Evolutionary conservation across 805 yeast species (phyloP).

Genomic region (Blastobotrys parvus): DNA sequence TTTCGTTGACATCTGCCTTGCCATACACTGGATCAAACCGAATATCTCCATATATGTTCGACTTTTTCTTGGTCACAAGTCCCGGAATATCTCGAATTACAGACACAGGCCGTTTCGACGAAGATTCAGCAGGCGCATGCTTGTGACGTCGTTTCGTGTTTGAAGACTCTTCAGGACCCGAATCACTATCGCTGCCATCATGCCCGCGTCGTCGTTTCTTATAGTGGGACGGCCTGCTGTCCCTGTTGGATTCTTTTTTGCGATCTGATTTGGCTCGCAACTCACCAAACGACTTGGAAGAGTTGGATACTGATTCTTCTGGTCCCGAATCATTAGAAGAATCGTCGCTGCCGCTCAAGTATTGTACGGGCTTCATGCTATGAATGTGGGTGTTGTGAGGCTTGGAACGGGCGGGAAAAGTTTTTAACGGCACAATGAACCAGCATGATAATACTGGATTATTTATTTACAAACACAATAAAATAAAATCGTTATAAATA

Average conservation of each 20-base stretch:
- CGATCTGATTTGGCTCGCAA: no score
- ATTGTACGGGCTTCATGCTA: no score
- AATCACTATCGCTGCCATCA: conserved; percentile 13
- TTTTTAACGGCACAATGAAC: no score
- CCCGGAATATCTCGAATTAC: conserved; percentile 59
- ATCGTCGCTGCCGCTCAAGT: no score
- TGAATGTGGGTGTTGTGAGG: no score
- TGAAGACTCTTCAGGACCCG: conserved; percentile 12
- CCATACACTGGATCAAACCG: conserved; percentile 90
- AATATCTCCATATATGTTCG: conserved; percentile 61
- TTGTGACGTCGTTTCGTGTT: conserved; percentile 40
- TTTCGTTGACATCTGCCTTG: conserved; percentile 57
- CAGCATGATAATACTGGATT: no score
- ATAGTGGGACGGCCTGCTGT: background rate
- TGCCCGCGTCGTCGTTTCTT: background rate
- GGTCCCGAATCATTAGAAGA: no score
- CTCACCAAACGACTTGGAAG: no score
- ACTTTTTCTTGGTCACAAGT: conserved; percentile 21
- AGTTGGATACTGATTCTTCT: no score
- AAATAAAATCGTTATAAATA: no score
- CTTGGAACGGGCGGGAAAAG: no score
- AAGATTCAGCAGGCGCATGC: conserved; percentile 81
- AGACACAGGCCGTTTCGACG: conserved; percentile 65
- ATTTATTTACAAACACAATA: no score
- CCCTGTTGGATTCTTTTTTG: background rate